Base-by-base conservation (phyloP, 208 protist genomes). In the Wallacemonas rigidus region DNA sequence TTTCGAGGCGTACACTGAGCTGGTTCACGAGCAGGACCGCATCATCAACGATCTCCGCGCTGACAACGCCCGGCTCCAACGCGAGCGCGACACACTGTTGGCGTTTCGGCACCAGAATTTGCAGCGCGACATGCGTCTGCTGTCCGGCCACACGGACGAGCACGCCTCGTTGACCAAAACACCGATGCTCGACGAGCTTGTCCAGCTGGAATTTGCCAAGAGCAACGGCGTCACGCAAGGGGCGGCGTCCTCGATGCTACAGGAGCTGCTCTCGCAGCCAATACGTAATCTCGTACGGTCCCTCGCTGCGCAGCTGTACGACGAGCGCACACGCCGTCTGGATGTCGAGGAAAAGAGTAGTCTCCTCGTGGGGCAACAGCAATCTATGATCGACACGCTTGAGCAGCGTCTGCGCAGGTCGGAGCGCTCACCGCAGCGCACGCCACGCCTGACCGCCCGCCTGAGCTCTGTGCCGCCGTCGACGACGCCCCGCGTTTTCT, bases 1-100 rank as follows among this genome's bases (percentile, higher is more conserved):
- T 9, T 58, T 87, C 12, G 41, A 76, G 9, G 72, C 76, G 17
- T 80, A 84, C 26, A 75, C 77, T 2, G 67, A 14, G 1, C 71
- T 90, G 5, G 70, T 86, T 5, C 56, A 57, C 15, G 82, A 85
- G 70, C 79, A 90, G 68, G 82, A 87, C 45, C 69, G 71, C 56
- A 77, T 85, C 76, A 80, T 90, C 43, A 70, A 80, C 35, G 72
- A 81, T 15, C 75, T 87, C 12, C 69, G 60, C 9, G 38, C 12
- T 38, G 74, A 80, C n/a, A 74, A 82, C 39, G 75, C 77, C 17
- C 50, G 77, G 12, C 35, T 79, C 0, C 78, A 78, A 57, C 72
- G 72, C 6, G 85, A 87, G 43, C 76, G 67, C 1, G 71, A 68
- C 44, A 62, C 72, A 3, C 43, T 81, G 17, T 53, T 80, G 72